Conservation (phyloP, 2,329 filamentous ascomycete species). For the Sporothrix brunneoviolacea region DNA sequence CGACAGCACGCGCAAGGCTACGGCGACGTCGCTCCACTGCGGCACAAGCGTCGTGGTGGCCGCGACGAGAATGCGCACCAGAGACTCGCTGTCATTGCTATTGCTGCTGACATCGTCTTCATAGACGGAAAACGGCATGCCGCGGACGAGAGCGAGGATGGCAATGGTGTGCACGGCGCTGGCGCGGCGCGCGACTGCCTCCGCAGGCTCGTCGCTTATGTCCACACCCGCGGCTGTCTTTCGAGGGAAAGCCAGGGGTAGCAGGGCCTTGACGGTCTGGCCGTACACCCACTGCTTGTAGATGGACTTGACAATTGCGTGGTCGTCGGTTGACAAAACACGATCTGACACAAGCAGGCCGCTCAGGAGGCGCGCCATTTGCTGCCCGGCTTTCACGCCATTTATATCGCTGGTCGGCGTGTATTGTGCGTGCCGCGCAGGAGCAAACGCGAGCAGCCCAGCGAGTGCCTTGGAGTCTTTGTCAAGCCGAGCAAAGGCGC, state of each 20-base stretch:
- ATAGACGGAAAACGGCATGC: slow-evolving; percentile 45
- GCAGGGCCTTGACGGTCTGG: slow-evolving; percentile 39
- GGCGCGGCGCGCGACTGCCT: slow-evolving; percentile 12
- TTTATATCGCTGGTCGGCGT: no score
- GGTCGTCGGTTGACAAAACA: slow-evolving; percentile 34
- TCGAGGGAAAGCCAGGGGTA: slow-evolving; percentile 35
- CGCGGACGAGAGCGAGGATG: slow-evolving; percentile 41
- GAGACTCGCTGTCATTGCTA: slow-evolving; percentile 28
- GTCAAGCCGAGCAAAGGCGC: slow-evolving; percentile 28
- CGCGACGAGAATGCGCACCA: slow-evolving; percentile 44
- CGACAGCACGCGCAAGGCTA: slow-evolving; percentile 43
- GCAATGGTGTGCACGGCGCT: slow-evolving; percentile 40
- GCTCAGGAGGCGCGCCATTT: slow-evolving; percentile 35
- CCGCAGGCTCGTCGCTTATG: neutral
- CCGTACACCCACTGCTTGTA: slow-evolving; percentile 42
- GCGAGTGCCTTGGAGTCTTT: slow-evolving; percentile 28
- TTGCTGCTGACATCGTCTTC: slow-evolving; percentile 37
- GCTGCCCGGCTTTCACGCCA: slow-evolving; percentile 18
- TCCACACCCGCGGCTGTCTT: slow-evolving; percentile 16
- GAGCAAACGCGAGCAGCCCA: slow-evolving; percentile 22
- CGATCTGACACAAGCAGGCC: slow-evolving; percentile 33
- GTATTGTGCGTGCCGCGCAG: slow-evolving; percentile 13
- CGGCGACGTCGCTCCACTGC: slow-evolving; percentile 37
- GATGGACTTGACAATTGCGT: slow-evolving; percentile 38
- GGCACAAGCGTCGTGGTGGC: slow-evolving; percentile 35